Percentiles rank a stretch among this genome's conserved stretches.
phyloP scores from a whole-genome alignment of 2,329 filamentous ascomycete species.

The Xylaria sp. region DNA sequence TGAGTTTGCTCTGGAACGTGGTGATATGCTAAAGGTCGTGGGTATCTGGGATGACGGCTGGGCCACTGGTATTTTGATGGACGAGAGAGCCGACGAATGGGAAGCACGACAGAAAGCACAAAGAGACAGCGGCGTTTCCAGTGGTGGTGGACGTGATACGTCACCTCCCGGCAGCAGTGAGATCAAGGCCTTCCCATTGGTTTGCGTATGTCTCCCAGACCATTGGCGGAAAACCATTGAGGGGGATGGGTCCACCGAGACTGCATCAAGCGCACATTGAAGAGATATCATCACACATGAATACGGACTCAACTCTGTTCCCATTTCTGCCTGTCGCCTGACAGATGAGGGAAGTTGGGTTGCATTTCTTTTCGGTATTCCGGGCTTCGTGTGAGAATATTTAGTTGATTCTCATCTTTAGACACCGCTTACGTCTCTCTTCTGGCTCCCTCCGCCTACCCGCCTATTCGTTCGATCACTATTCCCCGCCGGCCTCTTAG shows the following conservation, averaged over 20 bases:
- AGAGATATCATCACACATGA: constrained; percentile 28
- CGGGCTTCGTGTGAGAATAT: constrained; percentile 19
- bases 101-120: constrained; percentile 70
- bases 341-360: constrained; percentile 22
- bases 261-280: constrained; percentile 41
- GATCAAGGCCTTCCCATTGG: constrained; percentile 95
- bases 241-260: constrained; percentile 69
- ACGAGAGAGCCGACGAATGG: constrained; percentile 84
- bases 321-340: constrained; percentile 19
- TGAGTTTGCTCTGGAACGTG: constrained; percentile 87
- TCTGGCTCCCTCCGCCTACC: not conserved
- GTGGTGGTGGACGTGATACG: constrained; percentile 50
- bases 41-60: constrained; percentile 99
- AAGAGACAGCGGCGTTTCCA: constrained; percentile 89
- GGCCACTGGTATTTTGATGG: constrained; percentile 84
- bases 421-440: constrained; percentile 5
- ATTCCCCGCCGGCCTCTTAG: not conserved
- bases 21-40: constrained; percentile 96
- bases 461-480: not conserved
- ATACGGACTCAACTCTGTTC: constrained; percentile 10
- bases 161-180: constrained; percentile 68
- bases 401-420: constrained; percentile 8
- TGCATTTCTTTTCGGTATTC: constrained; percentile 38
- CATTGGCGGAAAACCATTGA: constrained; percentile 98
- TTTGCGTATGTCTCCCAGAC: constrained; percentile 91